Evolutionary conservation across 768 basidiomycete genomes (phyloP).

Genomic region (Amanita molliuscula): DNA sequence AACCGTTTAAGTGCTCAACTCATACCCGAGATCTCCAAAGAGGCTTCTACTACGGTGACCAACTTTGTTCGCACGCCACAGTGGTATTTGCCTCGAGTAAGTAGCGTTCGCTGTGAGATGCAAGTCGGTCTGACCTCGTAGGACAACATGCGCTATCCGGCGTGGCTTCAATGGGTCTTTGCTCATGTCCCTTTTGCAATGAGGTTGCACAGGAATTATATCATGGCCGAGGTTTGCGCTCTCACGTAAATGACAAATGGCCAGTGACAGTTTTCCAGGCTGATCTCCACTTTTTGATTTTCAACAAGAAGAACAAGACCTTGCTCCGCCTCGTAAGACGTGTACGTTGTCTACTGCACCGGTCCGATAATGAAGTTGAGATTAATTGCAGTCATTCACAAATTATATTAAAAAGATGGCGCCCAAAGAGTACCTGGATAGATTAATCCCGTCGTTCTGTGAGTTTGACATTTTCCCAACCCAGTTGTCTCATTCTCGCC

Average conservation of each 20-base stretch:
- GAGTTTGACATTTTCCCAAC: conserved; percentile 10
- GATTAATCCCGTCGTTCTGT: conserved; percentile 45
- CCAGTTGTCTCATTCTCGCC: not conserved
- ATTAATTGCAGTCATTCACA: conserved; percentile 23
- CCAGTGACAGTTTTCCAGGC: conserved; percentile 16
- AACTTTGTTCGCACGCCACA: conserved; percentile 54
- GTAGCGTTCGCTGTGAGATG: conserved; percentile 7
- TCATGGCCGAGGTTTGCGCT: conserved; percentile 35
- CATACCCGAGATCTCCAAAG: conserved; percentile 39
- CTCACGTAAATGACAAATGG: not conserved
- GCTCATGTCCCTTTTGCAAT: conserved; percentile 39
- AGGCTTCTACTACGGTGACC: conserved; percentile 37
- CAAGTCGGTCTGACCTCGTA: conserved; percentile 9
- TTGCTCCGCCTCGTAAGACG: conserved; percentile 21
- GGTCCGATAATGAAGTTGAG: not conserved
- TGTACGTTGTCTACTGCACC: not conserved
- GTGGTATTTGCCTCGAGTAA: conserved; percentile 45
- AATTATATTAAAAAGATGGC: conserved; percentile 36
- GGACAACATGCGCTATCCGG: conserved; percentile 30
- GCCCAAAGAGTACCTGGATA: conserved; percentile 35
- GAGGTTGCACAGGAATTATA: conserved; percentile 33
- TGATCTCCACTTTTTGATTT: conserved; percentile 26
- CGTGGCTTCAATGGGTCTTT: conserved; percentile 42
- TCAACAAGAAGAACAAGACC: conserved; percentile 27
- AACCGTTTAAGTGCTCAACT: conserved; percentile 41